Base-by-base conservation (phyloP, 495 filamentous ascomycete species). In the Amorphotheca resinae region DNA sequence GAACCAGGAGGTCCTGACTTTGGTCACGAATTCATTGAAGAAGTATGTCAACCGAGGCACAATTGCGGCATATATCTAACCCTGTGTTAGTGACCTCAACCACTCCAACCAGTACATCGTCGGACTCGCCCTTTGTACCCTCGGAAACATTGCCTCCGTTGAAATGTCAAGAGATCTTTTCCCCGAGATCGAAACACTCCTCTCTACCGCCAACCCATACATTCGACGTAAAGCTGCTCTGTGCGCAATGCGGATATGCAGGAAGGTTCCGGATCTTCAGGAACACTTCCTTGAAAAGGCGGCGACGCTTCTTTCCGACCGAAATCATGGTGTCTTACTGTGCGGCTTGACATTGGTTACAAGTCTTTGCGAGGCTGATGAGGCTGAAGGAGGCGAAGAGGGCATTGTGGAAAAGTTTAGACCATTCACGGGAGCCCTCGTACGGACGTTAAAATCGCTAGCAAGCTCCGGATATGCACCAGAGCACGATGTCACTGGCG, bases 81-180 rank as follows among this genome's bases (percentile, higher is more conserved):
- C 37, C 12, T 22, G 28, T 17, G 17, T 25, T 54, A 95, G 88
- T 72, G 89, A 96, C 59, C 73, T 96, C 38, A 84, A 87, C 44
- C 91, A 96, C 65, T 89, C 86, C 44, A 98, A 98, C 59, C 91
- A 98, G 64, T 98, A 96, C 61, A 86, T 98, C 46, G 91, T 96
- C 56, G 91, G 91, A 34, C 79, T 96, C 31, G 93, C 91, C 42
- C 77, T 98, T 22, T 95, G 87, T 57, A 89, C 91, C 1, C 74
- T 98, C 23, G 91, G 88, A 34, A 98, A 98, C 58, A 98, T 98
- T 51, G 91, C 93, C 40, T 94, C 87, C 7, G 68, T 94, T 53
- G 91, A 98, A 60, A 98, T 98, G 91, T 91, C 89, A n/a, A 75
- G 91, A 64, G 91, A 98, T 64, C 69, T 98, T 16, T 98, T 96